A percentile compares a stretch with the other conserved stretches of the same genome.
phyloP scores from a whole-genome alignment of 2,329 filamentous ascomycete genomes.

The Ophiostoma tasmaniense region DNA sequence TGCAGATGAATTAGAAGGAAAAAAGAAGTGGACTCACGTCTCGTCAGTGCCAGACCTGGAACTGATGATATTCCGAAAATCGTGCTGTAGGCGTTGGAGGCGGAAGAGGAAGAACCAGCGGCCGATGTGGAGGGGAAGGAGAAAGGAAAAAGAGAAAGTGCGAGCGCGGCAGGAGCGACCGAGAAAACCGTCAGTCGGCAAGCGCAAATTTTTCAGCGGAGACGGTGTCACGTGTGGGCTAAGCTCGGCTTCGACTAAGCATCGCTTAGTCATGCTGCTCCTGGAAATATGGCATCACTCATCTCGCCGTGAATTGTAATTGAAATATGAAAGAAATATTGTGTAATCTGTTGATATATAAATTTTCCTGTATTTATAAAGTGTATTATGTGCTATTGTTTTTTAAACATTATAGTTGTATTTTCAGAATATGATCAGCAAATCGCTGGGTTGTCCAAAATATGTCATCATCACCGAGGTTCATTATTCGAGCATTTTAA shows the following conservation, averaged over 20 bases:
- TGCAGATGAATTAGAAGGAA: not conserved
- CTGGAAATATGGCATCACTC: not conserved
- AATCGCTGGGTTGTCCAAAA: too few species aligned
- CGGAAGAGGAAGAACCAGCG: slow-evolving; percentile 42
- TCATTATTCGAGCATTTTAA: too few species aligned
- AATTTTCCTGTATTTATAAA: too few species aligned
- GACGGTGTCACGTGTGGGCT: not conserved
- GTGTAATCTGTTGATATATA: too few species aligned
- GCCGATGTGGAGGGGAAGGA: slow-evolving; percentile 21
- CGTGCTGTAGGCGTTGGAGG: slow-evolving; percentile 19
- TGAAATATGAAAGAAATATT: too few species aligned
- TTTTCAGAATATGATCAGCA: too few species aligned
- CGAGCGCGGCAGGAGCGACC: not conserved
- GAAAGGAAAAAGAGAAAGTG: slow-evolving; percentile 17
- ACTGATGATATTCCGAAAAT: slow-evolving; percentile 27
- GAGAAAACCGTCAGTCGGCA: not conserved
- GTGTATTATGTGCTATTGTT: too few species aligned
- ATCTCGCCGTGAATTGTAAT: not conserved
- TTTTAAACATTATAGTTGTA: too few species aligned
- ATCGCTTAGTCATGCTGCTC: not conserved
- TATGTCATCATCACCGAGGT: too few species aligned
- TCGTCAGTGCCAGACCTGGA: slow-evolving; percentile 18
- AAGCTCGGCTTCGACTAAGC: not conserved
- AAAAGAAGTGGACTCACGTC: slow-evolving; percentile 20
- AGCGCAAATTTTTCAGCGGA: not conserved